Conservation (phyloP, 371 early-diverging fungal genomes). For the Mortierella sp. region DNA sequence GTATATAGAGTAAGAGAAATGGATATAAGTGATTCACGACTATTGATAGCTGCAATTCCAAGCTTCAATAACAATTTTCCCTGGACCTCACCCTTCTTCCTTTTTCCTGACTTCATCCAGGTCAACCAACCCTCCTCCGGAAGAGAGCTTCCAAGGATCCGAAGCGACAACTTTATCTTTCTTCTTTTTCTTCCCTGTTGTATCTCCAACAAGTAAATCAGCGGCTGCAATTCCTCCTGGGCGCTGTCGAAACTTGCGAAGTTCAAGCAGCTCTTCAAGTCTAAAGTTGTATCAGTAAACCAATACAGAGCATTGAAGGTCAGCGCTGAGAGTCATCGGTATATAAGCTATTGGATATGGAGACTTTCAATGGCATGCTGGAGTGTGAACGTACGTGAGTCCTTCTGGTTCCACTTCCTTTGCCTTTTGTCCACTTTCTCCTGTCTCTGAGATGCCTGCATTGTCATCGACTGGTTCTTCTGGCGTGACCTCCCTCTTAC, state of each 20-base stretch:
- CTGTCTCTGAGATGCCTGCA: constrained; percentile 3
- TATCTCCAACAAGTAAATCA: constrained; percentile 68
- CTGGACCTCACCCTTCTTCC: constrained; percentile 34
- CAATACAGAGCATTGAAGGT: not conserved
- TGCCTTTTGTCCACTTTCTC: constrained; percentile 2
- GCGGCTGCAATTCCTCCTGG: constrained; percentile 72
- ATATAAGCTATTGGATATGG: not conserved
- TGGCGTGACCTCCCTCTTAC: constrained; percentile 47
- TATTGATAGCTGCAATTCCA: not conserved
- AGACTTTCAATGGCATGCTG: too few relatives aligned
- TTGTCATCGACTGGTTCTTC: constrained; percentile 20
- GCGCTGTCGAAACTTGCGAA: constrained; percentile 71
- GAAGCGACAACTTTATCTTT: constrained; percentile 58
- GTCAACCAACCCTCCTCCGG: constrained; percentile 64
- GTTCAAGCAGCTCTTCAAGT: constrained; percentile 73
- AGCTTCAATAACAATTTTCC: not conserved
- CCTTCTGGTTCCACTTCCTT: constrained; percentile 42
- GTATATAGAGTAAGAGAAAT: not conserved
- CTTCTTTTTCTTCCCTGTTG: constrained; percentile 61
- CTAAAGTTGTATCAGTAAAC: constrained; percentile 11
- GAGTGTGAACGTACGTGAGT: constrained; percentile 32
- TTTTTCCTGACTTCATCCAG: constrained; percentile 58
- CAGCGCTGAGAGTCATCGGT: too few relatives aligned
- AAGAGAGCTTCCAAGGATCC: constrained; percentile 70
- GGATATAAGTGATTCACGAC: not conserved